Evolutionary conservation across 2,329 filamentous ascomycete species (phyloP), one percentile per base, ranked within the genome.

Genomic region (Xylariaceae sp.): DNA sequence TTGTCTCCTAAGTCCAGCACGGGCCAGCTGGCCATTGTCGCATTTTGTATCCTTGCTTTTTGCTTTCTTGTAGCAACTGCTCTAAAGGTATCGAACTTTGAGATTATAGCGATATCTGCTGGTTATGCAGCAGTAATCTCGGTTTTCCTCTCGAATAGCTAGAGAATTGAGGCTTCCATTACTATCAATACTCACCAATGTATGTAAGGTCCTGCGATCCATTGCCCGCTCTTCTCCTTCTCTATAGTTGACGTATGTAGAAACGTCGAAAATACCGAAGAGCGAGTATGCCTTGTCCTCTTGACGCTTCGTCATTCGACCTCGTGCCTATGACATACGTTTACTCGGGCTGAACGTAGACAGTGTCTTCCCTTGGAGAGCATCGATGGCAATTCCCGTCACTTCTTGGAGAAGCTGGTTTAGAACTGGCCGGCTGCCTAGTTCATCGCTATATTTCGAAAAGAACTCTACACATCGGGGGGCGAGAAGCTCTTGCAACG

Each of bases 71-170:
- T 58, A 3, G 48, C 55, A 23, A 21, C 45, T 14, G 45, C 50
- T 45, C 45, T 55, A 43, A 58, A 40, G 37, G 49, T 47, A 6
- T 56, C 57, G 2, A 61, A 54, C 34, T 41, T 53, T 10, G 55
- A 61, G 45, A 58, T 55, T 47, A 53, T 60, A 47, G 47, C 44
- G 5, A 45, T 56, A 12, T 48, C 53, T 33, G 50, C 56, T 27
- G 57, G 57, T 0, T 59, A 62, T 41, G 54, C 57, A 11, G 57
- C 55, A 5, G 49, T 62, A 6, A 44, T 61, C 2, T 50, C 57
- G 2, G 56, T 54, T 2, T 60, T 58, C 27, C 42, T 58, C 17
- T 54, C n/a, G n/a, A n/a, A n/a, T n/a, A n/a, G n/a, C n/a, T n/a
- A n/a, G n/a, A n/a, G n/a, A n/a, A n/a, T n/a, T n/a, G n/a, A n/a